Base-by-base conservation (phyloP, 441 rosid species). In the Corymbia calophylla region DNA sequence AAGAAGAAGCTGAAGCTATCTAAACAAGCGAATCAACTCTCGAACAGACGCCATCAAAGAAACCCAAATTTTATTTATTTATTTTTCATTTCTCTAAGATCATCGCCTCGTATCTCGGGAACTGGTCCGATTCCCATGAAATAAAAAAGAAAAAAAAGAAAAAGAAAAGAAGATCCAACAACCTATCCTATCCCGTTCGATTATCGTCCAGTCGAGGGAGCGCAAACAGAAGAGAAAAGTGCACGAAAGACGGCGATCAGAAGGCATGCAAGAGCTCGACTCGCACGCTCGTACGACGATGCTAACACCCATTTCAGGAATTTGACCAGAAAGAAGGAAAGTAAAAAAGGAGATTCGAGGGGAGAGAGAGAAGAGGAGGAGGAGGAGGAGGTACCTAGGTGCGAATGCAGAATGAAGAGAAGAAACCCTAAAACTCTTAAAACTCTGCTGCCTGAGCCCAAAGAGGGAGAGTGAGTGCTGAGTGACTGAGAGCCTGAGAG, bases 111-210 rank as follows among this genome's bases (percentile, higher is more conserved):
- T 23, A 7, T 44, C 5, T 23, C 51, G 51, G 0, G n/a, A 44
- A 39, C n/a, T 44, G 10, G 84, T 77, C n/a, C 10, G 84, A 44
- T 44, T 44, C 29, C 73, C 73, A 9, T 31, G 39, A 66, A 66
- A 56, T 4, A 0, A 25, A 56, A 55, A 35, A 35, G 4, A 7
- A 8, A 2, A 21, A 8, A 4, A 4, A 4, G 25, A 4, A 48
- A 48, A 48, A 48, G 51, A 56, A 54, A 2, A 8, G 4, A 4
- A 23, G 77, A 66, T 44, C n/a, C 0, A 15, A 44, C 51, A 27
- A 44, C 27, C 84, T 77, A 77, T 29, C 32, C 44, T 39, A 1
- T 58, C n/a, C n/a, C 5, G 84, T 44, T 44, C 84, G 51, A 23
- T 77, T 44, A 18, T 44, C 51, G 84, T 23, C 51, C 47, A 12